A percentile compares a stretch with the other conserved stretches of the same genome.
Evolutionary conservation across 1,139 yeast species (phyloP).

Genomic region (Hanseniaspora sp.): DNA sequence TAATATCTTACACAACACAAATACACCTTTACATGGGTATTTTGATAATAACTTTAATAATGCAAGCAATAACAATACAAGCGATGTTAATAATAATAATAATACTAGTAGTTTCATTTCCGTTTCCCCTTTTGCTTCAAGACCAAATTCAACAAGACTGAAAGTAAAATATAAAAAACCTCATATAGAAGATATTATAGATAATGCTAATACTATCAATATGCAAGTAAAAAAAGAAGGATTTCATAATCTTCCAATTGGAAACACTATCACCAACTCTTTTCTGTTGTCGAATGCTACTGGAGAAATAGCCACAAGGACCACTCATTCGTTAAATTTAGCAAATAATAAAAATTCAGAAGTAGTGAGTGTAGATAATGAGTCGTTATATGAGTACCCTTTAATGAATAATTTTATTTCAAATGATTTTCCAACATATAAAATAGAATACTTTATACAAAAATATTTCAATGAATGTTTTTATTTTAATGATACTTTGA

Average conservation of each 20-base stretch:
- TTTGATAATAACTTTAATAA: not conserved
- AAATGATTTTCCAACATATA: not conserved
- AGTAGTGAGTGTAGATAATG: not conserved
- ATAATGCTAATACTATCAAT: constrained; percentile 7
- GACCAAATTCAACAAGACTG: constrained; percentile 2
- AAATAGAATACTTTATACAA: not conserved
- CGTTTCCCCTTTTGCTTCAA: not conserved
- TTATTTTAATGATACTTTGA: no score
- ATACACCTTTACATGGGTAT: not conserved
- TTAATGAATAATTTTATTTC: not conserved
- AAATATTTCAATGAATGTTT: no score
- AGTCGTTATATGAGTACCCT: not conserved
- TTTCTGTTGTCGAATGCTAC: not conserved
- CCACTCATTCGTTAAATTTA: not conserved
- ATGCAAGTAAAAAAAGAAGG: not conserved
- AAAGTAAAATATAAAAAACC: constrained; percentile 2
- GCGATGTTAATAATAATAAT: no score
- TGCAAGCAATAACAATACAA: not conserved
- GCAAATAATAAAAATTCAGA: not conserved
- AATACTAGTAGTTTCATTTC: no score
- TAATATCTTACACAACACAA: constrained; percentile 1
- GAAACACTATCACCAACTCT: not conserved
- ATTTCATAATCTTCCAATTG: not conserved
- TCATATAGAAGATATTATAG: constrained; percentile 11
- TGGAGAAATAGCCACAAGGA: not conserved